Conservation (phyloP, 164 flowering plant genomes). For the Taxillus chinensis region DNA sequence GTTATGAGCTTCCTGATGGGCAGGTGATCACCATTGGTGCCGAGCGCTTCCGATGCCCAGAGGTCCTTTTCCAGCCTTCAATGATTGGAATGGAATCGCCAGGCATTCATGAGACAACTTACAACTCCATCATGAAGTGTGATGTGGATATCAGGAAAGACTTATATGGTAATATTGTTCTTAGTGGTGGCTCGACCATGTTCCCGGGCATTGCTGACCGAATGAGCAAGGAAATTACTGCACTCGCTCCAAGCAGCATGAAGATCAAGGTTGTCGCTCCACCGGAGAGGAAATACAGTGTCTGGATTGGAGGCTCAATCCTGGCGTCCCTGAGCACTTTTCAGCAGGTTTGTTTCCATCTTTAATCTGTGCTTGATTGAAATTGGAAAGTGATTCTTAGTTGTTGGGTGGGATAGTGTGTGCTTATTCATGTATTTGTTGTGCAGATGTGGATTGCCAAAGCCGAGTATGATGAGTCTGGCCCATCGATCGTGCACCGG, state of each 20-base stretch:
- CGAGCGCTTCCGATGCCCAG: constrained; percentile 82
- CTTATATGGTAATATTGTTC: constrained; percentile 67
- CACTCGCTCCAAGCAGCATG: constrained; percentile 81
- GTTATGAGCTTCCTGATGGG: constrained; percentile 66
- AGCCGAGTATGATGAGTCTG: constrained; percentile 65
- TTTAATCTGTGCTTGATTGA: no score
- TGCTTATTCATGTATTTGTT: not conserved
- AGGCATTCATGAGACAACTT: constrained; percentile 74
- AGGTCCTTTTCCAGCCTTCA: constrained; percentile 80
- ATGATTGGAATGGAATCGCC: constrained; percentile 76
- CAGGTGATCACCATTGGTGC: constrained; percentile 85
- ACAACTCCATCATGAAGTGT: constrained; percentile 80
- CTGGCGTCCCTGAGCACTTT: constrained; percentile 75
- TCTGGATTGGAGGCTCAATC: constrained; percentile 84
- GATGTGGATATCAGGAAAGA: constrained; percentile 83
- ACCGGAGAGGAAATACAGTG: constrained; percentile 88
- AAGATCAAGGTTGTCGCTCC: constrained; percentile 87
- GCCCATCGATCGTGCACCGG: constrained; percentile 64
- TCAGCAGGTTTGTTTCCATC: constrained; percentile 42
- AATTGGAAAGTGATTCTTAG: no score
- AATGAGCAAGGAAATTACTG: constrained; percentile 86
- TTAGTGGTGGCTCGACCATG: constrained; percentile 86
- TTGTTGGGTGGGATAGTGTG: no score
- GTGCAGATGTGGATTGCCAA: constrained; percentile 76
- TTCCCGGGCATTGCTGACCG: constrained; percentile 81